Conservation (phyloP, 768 basidiomycete species). For the Sporobolomyces pararoseus region DNA sequence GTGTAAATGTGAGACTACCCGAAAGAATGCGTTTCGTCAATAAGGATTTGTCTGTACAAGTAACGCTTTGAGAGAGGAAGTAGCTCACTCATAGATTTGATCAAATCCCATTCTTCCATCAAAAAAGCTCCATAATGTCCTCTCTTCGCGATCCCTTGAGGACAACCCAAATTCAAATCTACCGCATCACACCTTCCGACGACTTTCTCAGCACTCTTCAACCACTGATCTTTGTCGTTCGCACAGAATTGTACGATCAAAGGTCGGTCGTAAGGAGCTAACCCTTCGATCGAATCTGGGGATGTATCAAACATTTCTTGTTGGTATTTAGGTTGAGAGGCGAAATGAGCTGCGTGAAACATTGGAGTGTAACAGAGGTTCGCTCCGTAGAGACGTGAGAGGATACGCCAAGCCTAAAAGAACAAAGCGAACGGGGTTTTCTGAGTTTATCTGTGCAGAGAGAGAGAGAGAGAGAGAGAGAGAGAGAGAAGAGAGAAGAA, state of each 20-base stretch:
- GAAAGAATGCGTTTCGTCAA: too few species aligned
- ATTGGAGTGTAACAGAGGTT: constrained; percentile 95
- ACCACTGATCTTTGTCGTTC: constrained; percentile 74
- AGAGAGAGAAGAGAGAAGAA: background rate
- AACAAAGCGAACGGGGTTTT: too few species aligned
- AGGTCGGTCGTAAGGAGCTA: constrained; percentile 47
- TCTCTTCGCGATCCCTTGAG: constrained; percentile 85
- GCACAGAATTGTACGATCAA: constrained; percentile 66
- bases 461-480: background rate
- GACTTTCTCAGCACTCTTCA: constrained; percentile 71
- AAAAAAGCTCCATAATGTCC: constrained; percentile 86
- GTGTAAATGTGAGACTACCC: constrained; percentile 72
- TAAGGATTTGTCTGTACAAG: too few species aligned
- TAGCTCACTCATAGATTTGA: constrained; percentile 65
- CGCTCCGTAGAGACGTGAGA: constrained; percentile 76
- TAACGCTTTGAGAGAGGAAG: too few species aligned
- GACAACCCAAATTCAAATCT: constrained; percentile 84
- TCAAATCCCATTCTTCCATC: constrained; percentile 91
- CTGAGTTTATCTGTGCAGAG: too few species aligned
- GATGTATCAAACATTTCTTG: constrained; percentile 65
- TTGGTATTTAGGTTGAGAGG: constrained; percentile 60
- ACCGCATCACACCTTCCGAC: constrained; percentile 77
- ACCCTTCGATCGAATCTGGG: constrained; percentile 73
- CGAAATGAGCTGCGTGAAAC: constrained; percentile 90
- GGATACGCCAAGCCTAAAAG: constrained; percentile 76